phyloP scores from a whole-genome alignment of 106 monocot species.

The Allium fistulosum region DNA sequence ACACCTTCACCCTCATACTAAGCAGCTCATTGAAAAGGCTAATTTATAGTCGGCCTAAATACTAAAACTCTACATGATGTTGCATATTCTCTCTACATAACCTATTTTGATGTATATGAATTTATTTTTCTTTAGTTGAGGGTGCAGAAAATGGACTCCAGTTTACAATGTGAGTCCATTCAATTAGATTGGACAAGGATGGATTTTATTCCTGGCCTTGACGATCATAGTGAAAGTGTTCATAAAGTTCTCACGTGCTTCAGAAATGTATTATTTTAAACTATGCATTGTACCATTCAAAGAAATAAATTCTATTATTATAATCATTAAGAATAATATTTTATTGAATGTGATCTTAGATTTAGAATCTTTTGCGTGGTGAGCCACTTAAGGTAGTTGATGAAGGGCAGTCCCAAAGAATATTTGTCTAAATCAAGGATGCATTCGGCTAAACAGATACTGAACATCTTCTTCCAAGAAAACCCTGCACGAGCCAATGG shows the following conservation, averaged over 20 bases:
- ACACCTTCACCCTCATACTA: conserved; percentile 62
- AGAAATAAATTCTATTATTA: neutral
- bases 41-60: conserved; percentile 37
- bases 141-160: conserved; percentile 65
- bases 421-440: conserved; percentile 76
- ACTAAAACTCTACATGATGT: neutral
- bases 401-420: conserved; percentile 65
- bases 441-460: conserved; percentile 28
- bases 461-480: conserved; percentile 24
- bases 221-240: conserved; percentile 71
- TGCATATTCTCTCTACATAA: too few species aligned
- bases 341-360: neutral
- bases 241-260: conserved; percentile 68
- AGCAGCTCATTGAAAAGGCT: conserved; percentile 72
- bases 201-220: conserved; percentile 84
- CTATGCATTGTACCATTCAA: too few species aligned
- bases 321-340: neutral
- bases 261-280: conserved; percentile 40
- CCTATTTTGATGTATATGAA: neutral
- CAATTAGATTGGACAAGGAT: conserved; percentile 74
- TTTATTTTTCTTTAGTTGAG: conserved; percentile 36
- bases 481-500: conserved; percentile 60
- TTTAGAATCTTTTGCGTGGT: conserved; percentile 51
- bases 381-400: conserved; percentile 71
- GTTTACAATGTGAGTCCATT: conserved; percentile 72